Percentiles rank a stretch among this genome's conserved stretches.
Evolutionary conservation across 2,329 filamentous ascomycete genomes (phyloP).

Genomic region (Aspergillus brasiliensis): DNA sequence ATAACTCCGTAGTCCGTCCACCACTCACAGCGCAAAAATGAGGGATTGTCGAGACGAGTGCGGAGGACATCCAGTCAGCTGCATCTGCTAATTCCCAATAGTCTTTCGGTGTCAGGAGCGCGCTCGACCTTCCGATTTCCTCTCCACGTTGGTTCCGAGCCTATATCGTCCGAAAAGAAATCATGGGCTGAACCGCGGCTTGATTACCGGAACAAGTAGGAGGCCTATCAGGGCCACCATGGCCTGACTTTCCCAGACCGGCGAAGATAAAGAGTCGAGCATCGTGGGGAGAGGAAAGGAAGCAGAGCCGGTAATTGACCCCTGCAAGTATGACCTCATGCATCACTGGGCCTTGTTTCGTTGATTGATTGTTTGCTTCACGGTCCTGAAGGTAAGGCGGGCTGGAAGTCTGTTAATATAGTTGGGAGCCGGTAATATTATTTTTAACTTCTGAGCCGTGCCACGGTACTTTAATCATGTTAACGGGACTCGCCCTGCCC

Average conservation of each 20-base stretch:
- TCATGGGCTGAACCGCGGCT: neutral
- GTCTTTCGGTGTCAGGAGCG: neutral
- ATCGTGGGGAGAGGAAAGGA: neutral
- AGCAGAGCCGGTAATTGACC: neutral
- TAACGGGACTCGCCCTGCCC: no score
- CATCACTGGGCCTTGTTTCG: neutral
- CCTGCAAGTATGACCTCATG: constrained; percentile 4
- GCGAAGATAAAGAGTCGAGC: neutral
- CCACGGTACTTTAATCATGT: neutral
- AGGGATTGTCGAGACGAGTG: neutral
- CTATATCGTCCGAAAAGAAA: neutral
- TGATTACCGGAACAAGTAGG: neutral
- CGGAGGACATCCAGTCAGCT: neutral
- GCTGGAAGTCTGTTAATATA: neutral
- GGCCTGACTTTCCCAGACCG: neutral
- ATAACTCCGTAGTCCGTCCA: neutral
- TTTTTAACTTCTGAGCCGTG: neutral
- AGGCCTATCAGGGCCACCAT: neutral
- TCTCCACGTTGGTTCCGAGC: neutral
- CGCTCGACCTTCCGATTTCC: neutral
- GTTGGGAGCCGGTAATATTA: neutral
- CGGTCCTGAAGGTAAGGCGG: neutral
- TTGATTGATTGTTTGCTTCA: neutral
- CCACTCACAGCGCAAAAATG: neutral
- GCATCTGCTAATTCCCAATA: neutral